These are phyloP conservation scores for Stramenopiles sp. DNA, from an alignment of 352 stramenopile genomes.

Conservation along the genomic window DNA sequence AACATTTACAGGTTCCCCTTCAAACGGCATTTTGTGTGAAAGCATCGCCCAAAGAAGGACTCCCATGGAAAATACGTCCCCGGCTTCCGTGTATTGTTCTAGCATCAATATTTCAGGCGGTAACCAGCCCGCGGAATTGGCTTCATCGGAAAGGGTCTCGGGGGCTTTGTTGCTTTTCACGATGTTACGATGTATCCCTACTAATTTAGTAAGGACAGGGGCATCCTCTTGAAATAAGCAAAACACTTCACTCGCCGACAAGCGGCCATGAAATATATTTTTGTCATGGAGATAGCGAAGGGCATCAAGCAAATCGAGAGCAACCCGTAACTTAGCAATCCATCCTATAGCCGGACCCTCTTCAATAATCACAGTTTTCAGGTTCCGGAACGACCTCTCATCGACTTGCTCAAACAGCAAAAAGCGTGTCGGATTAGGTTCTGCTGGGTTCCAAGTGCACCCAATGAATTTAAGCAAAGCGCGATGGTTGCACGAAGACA, in stretches of 20 bases:
- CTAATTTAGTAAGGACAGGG: neutral
- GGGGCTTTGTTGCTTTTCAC: neutral
- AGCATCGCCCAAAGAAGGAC: neutral
- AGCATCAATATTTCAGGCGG: constrained; percentile 3
- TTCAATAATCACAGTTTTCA: neutral
- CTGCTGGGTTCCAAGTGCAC: neutral
- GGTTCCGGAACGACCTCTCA: neutral
- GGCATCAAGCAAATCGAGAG: neutral
- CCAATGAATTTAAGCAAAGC: neutral
- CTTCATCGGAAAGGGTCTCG: neutral
- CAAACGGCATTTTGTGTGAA: constrained; percentile 1
- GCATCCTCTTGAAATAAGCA: neutral
- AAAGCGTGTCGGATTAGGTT: neutral
- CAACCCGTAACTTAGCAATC: neutral
- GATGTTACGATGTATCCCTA: neutral
- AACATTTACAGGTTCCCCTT: neutral
- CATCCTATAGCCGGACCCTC: neutral
- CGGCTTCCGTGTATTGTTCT: neutral
- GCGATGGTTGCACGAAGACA: neutral
- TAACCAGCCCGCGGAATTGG: neutral
- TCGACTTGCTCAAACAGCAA: neutral
- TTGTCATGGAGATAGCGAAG: neutral
- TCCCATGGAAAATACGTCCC: neutral
- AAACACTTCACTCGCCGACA: neutral
- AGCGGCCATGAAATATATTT: neutral